These are phyloP conservation scores for Cupressus sempervirens DNA, from an alignment of 75 land plant genomes.

Conservation along the genomic window DNA sequence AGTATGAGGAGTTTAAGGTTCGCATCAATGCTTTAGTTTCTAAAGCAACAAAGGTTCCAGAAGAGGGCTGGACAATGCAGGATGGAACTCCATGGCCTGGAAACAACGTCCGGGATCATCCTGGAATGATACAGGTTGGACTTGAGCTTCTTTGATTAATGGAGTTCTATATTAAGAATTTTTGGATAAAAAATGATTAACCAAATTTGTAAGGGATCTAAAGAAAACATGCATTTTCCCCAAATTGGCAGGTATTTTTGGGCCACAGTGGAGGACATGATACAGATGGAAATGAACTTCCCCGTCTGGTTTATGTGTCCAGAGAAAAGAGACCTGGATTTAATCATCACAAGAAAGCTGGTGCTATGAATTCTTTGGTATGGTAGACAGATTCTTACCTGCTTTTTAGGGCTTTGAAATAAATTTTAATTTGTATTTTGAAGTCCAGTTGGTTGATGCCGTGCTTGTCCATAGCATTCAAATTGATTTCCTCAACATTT, in stretches of 20 bases:
- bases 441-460: not conserved
- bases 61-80: constrained; percentile 75
- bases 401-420: not conserved
- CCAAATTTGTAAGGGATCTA: not conserved
- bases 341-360: constrained; percentile 67
- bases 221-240: not conserved
- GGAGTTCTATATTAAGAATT: not conserved
- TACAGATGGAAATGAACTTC: constrained; percentile 61
- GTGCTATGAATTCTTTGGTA: constrained; percentile 70
- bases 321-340: constrained; percentile 67
- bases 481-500: not conserved
- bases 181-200: not conserved
- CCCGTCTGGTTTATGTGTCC: constrained; percentile 66
- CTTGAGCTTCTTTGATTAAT: not conserved
- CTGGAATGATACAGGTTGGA: constrained; percentile 66
- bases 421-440: not conserved
- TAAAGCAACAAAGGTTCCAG: constrained; percentile 62
- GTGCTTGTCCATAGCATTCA: not conserved
- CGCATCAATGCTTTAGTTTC: constrained; percentile 69
- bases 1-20: constrained; percentile 70
- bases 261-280: constrained; percentile 69
- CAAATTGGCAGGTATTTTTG: constrained; percentile 40
- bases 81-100: constrained; percentile 77
- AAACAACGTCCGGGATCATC: constrained; percentile 62
- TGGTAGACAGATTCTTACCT: not conserved